These are phyloP conservation scores for Penicillium crustosum DNA, from an alignment of 2,329 filamentous ascomycete species.

Conservation along the genomic window DNA sequence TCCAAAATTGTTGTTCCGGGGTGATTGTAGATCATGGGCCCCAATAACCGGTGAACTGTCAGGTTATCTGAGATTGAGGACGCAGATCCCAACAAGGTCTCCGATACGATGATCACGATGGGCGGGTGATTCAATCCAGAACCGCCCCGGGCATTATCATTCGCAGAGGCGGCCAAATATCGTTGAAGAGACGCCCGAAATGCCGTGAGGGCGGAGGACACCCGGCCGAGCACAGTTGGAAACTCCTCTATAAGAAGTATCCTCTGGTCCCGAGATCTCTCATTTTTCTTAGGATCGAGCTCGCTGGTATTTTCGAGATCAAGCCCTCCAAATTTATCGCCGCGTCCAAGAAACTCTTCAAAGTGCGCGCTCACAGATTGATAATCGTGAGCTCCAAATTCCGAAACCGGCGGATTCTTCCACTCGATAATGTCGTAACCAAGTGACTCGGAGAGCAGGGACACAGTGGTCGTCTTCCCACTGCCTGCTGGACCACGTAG, in stretches of 20 bases:
- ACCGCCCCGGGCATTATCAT: constrained; percentile 48
- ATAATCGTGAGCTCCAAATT: constrained; percentile 61
- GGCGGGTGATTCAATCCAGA: constrained; percentile 58
- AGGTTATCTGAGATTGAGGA: constrained; percentile 86
- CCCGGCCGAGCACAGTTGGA: constrained; percentile 69
- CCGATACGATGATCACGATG: constrained; percentile 85
- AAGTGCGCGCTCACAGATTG: constrained; percentile 77
- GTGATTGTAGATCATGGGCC: constrained; percentile 80
- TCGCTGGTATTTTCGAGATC: constrained; percentile 42
- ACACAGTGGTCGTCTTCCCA: constrained; percentile 87
- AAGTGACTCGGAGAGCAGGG: constrained; percentile 74
- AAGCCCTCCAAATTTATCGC: constrained; percentile 75
- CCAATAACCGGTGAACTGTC: constrained; percentile 85
- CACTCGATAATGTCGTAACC: constrained; percentile 79
- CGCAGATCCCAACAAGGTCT: constrained; percentile 81
- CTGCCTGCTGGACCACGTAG: constrained; percentile 88
- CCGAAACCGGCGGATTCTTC: constrained; percentile 73
- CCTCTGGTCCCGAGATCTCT: constrained; percentile 39
- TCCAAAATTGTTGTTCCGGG: constrained; percentile 77
- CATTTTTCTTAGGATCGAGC: constrained; percentile 2
- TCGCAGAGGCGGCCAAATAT: constrained; percentile 66
- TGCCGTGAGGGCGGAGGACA: constrained; percentile 62
- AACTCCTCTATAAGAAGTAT: constrained; percentile 80
- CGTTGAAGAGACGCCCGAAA: constrained; percentile 75
- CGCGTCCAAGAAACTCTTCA: constrained; percentile 83